Evolutionary conservation across 2,329 filamentous ascomycete species (phyloP), one percentile per base, ranked within the genome.

Genomic region (Sarocladiaceae sp.): DNA sequence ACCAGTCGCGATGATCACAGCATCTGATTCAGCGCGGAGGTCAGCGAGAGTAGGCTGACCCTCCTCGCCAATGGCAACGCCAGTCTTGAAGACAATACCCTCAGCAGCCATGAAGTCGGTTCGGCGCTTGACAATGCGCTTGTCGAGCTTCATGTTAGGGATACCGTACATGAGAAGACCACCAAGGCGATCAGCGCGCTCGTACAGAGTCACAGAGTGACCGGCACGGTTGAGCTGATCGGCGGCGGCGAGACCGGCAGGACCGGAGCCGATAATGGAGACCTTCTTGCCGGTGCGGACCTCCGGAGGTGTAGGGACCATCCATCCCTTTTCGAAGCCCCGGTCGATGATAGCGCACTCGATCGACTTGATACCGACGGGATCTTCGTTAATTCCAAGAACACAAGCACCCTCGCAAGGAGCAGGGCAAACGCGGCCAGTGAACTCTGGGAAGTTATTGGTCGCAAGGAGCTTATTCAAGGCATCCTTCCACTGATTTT

Each of bases 61-160:
- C 41, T 85, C 80, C 51, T 93, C 83, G 35, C 90, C 91, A 55
- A 97, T 77, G 27, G 82, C 70, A 45, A 88, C 80, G 49, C 83
- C 80, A 24, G 86, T 85, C 66, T 87, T 81, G 69, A 95, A 95
- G 43, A 76, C 75, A 59, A 96, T 70, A 40, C 91, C 91, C 67
- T 96, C 91, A 3, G 82, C 78, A 45, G 85, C 87, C 87, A 96
- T 91, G 67, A 97, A 89, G 66, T 96, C 88, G 40, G 93, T 89
- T 64, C 91, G 86, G 43, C 91, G 86, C 74, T 96, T 91, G 48
- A 97, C 91, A 51, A 96, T 83, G 61, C 88, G 88, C 78, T 97
- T 97, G 72, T 97, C 91, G 33, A 97, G 85, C 74, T 97, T 97
- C 91, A 97, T 97, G 74, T 97, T 97, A 53, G 91, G 91, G 54